These are phyloP conservation scores for Zygosaccharomyces sapae DNA, from an alignment of 1,139 yeast genomes.

Conservation along the genomic window DNA sequence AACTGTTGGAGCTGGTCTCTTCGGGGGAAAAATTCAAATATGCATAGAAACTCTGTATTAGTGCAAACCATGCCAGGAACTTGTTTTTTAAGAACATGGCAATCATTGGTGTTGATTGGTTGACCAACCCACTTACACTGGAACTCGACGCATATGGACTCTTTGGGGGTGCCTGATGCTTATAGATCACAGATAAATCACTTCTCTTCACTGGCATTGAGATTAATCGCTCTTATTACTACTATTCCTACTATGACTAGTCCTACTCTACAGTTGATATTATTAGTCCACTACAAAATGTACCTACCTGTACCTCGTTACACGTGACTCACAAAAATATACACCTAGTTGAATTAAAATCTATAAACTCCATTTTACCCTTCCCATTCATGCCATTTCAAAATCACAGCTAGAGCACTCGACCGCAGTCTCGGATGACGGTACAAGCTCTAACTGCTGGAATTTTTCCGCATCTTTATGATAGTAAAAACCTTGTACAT, in stretches of 20 bases:
- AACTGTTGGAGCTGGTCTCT: constrained; percentile 29
- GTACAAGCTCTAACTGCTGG: constrained; percentile 58
- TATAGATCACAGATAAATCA: constrained; percentile 40
- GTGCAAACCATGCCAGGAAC: constrained; percentile 37
- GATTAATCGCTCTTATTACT: not conserved
- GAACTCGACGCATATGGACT: constrained; percentile 43
- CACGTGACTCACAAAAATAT: constrained; percentile 1
- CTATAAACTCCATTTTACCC: not conserved
- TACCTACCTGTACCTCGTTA: not conserved
- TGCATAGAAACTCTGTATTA: constrained; percentile 31
- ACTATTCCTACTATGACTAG: constrained; percentile 3
- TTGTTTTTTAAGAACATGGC: constrained; percentile 52
- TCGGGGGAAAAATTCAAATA: constrained; percentile 29
- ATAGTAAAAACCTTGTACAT: constrained; percentile 77
- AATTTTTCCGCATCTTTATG: constrained; percentile 73
- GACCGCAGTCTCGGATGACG: constrained; percentile 37
- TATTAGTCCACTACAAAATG: not conserved
- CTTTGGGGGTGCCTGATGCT: constrained; percentile 46
- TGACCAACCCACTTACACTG: constrained; percentile 37
- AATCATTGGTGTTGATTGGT: constrained; percentile 65
- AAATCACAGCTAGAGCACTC: constrained; percentile 22
- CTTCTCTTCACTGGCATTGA: constrained; percentile 34
- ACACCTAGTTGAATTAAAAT: too few species aligned
- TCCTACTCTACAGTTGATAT: not conserved
- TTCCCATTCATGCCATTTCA: constrained; percentile 24